A percentile compares a stretch with the other conserved stretches of the same genome.
phyloP scores from a whole-genome alignment of 768 basidiomycete species.

The Kwoniella dejecticola region DNA sequence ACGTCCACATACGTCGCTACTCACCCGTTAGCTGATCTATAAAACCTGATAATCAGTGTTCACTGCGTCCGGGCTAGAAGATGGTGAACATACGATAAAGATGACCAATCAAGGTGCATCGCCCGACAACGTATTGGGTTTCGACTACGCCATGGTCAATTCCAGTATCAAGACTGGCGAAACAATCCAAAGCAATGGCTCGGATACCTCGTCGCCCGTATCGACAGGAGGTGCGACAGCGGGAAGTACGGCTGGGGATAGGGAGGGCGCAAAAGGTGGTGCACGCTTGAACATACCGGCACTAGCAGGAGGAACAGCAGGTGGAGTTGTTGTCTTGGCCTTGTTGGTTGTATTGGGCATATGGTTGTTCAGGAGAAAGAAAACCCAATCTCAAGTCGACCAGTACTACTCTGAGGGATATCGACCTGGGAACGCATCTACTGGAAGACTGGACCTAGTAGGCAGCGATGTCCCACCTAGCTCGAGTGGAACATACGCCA shows the following conservation, averaged over 20 bases:
- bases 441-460: not conserved
- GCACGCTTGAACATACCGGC: slow-evolving; percentile 19
- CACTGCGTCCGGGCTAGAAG: slow-evolving; percentile 5
- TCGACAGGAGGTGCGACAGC: not conserved
- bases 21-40: too few species aligned
- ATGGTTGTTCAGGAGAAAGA: slow-evolving; percentile 24
- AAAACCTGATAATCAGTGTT: slow-evolving; percentile 7
- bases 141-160: slow-evolving; percentile 25
- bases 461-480: not conserved
- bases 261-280: not conserved
- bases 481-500: not conserved
- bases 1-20: not conserved
- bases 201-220: not conserved
- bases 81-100: slow-evolving; percentile 18
- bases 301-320: slow-evolving; percentile 43
- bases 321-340: slow-evolving; percentile 36
- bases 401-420: slow-evolving; percentile 2
- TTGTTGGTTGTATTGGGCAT: slow-evolving; percentile 30
- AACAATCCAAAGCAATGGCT: not conserved
- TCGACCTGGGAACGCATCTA: not conserved
- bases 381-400: too few species aligned
- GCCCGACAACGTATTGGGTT: slow-evolving; percentile 9
- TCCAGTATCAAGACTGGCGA: not conserved
- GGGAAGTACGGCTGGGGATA: not conserved
- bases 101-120: slow-evolving; percentile 21